Evolutionary conservation across 192 early-diverging fungal species (phyloP).

Genomic region (Dispira parvispora): DNA sequence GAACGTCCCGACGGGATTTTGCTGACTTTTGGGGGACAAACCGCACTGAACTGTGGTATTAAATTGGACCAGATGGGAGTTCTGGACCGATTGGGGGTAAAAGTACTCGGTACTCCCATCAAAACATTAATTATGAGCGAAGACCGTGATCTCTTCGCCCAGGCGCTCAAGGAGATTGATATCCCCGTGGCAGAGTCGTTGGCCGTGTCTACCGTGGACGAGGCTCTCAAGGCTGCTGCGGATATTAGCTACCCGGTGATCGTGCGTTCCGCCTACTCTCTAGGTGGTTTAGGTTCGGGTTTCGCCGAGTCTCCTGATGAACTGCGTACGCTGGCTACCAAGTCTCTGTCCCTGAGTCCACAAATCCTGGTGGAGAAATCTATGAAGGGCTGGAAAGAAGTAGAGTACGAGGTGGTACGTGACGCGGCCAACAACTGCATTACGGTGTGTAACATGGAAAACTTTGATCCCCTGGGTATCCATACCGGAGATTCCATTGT

Average conservation of each 20-base stretch:
- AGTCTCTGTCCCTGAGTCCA: constrained; percentile 81
- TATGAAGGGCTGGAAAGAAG: constrained; percentile 99
- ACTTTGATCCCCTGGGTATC: constrained; percentile 98
- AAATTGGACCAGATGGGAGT: constrained; percentile 69
- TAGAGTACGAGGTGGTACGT: constrained; percentile 97
- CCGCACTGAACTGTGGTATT: constrained; percentile 93
- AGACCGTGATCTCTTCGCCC: constrained; percentile 88
- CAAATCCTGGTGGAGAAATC: constrained; percentile 88
- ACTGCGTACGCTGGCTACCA: constrained; percentile 57
- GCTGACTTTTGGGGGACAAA: constrained; percentile 97
- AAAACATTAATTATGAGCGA: constrained; percentile 92
- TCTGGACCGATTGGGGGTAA: constrained; percentile 77
- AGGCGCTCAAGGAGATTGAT: constrained; percentile 69
- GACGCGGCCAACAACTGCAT: constrained; percentile 94
- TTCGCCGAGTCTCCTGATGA: constrained; percentile 85
- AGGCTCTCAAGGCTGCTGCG: constrained; percentile 73
- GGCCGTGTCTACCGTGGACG: constrained; percentile 63
- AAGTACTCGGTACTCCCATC: constrained; percentile 89
- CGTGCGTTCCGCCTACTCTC: constrained; percentile 86
- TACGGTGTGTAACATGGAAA: constrained; percentile 99
- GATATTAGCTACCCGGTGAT: constrained; percentile 91
- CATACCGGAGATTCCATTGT: constrained; percentile 99
- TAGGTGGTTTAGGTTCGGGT: constrained; percentile 94
- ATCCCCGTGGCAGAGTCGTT: constrained; percentile 83
- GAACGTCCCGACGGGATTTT: constrained; percentile 98